A percentile compares a stretch with the other conserved stretches of the same genome.
Evolutionary conservation across 805 yeast genomes (phyloP).

Genomic region (Komagataella kurtzmanii): DNA sequence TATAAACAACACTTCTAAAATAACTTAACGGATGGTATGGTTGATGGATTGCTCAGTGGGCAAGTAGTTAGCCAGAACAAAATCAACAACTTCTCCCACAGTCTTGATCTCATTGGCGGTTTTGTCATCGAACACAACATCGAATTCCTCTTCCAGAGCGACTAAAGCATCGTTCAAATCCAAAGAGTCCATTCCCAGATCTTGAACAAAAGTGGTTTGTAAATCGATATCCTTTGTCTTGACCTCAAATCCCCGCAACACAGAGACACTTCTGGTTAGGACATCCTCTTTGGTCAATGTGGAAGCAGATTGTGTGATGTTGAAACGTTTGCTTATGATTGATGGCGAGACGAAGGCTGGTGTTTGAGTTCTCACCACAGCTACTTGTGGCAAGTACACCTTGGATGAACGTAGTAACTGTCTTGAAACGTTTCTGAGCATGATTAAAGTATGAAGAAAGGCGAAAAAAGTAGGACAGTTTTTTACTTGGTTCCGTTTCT

Average conservation of each 20-base stretch:
- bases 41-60: slow-evolving; percentile 20
- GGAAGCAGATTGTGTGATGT: slow-evolving; percentile 28
- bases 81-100: slow-evolving; percentile 46
- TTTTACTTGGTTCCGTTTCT: not conserved
- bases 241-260: slow-evolving; percentile 44
- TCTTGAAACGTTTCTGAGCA: not conserved
- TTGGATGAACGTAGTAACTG: not conserved
- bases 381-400: not conserved
- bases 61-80: slow-evolving; percentile 25
- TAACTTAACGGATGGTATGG: slow-evolving; percentile 20
- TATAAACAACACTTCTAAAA: not conserved
- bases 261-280: slow-evolving; percentile 69
- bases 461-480: not conserved
- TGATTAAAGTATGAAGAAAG: not conserved
- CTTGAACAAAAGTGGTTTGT: slow-evolving; percentile 43
- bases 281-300: slow-evolving; percentile 68
- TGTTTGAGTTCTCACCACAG: not conserved
- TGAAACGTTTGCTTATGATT: slow-evolving; percentile 4
- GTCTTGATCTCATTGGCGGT: slow-evolving; percentile 47
- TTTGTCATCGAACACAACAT: slow-evolving; percentile 13
- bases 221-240: slow-evolving; percentile 11
- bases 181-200: slow-evolving; percentile 82
- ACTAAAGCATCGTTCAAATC: slow-evolving; percentile 94
- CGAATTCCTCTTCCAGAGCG: slow-evolving; percentile 67
- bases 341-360: slow-evolving; percentile 3